These are phyloP conservation scores for Beauveria scarabaeidicola DNA, from an alignment of 2,329 filamentous ascomycete species.

Conservation along the genomic window DNA sequence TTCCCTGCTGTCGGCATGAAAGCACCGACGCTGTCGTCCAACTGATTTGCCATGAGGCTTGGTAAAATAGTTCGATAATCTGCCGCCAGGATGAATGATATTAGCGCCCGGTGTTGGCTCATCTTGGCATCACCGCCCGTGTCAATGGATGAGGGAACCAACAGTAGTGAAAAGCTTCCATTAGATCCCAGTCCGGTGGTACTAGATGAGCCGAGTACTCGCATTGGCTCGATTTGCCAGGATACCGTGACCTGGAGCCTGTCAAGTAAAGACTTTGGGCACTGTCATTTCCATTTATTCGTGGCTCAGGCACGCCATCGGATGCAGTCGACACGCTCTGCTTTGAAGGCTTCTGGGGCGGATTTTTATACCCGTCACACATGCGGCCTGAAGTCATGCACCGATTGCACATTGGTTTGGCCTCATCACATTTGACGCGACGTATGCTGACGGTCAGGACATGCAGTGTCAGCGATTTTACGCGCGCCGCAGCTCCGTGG, in stretches of 20 bases:
- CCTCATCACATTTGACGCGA: conserved; percentile 6
- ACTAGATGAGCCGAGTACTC: neutral
- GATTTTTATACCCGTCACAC: conserved; percentile 3
- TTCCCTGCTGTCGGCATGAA: conserved; percentile 1
- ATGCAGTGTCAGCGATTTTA: neutral
- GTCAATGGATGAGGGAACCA: neutral
- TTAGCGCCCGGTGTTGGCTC: neutral
- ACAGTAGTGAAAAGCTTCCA: conserved; percentile 6
- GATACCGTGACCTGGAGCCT: neutral
- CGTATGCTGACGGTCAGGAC: neutral
- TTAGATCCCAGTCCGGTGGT: conserved; percentile 3
- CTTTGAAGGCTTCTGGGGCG: neutral
- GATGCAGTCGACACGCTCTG: neutral
- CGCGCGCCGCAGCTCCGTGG: neutral
- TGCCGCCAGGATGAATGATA: neutral
- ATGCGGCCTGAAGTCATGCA: conserved; percentile 8
- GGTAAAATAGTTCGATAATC: conserved; percentile 4
- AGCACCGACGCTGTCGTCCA: neutral
- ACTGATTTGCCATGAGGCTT: neutral
- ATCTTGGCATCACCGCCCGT: neutral
- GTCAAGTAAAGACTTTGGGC: neutral
- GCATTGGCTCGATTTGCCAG: neutral
- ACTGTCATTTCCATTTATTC: neutral
- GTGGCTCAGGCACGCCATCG: neutral
- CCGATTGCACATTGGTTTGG: conserved; percentile 4